Percentiles rank a stretch among this genome's conserved stretches.
These are phyloP conservation scores for Mucor lusitanicus DNA, from an alignment of 371 early-diverging fungal genomes.

Conservation along the genomic window DNA sequence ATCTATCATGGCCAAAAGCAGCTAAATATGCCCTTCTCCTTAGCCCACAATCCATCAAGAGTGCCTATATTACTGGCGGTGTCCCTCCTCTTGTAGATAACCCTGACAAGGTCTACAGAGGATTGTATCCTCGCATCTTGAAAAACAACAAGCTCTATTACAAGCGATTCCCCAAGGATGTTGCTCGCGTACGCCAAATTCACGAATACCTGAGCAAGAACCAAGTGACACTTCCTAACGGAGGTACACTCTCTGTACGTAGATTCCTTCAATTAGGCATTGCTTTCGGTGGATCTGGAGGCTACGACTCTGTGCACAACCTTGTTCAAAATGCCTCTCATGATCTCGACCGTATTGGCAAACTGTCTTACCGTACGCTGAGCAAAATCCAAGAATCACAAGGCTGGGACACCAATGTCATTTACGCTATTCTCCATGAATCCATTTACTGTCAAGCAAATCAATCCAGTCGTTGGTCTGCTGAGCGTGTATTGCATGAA, in stretches of 20 bases:
- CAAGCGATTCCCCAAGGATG: constrained; percentile 62
- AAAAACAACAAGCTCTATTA: constrained; percentile 68
- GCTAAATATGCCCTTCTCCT: not conserved
- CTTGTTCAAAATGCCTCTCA: constrained; percentile 53
- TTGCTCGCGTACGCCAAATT: constrained; percentile 64
- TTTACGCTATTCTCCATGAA: constrained; percentile 75
- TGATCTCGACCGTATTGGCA: constrained; percentile 53
- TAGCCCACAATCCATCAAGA: constrained; percentile 66
- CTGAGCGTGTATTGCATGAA: constrained; percentile 57
- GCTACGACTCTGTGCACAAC: constrained; percentile 67
- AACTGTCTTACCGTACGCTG: constrained; percentile 55
- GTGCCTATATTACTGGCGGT: constrained; percentile 74
- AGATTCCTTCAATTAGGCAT: constrained; percentile 76
- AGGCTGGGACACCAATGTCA: constrained; percentile 63
- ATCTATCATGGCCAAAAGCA: not conserved
- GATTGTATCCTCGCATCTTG: constrained; percentile 62
- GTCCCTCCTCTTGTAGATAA: constrained; percentile 68
- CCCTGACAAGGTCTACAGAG: constrained; percentile 67
- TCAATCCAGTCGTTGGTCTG: constrained; percentile 67
- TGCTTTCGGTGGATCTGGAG: constrained; percentile 66
- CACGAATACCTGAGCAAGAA: constrained; percentile 52
- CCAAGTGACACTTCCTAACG: constrained; percentile 60
- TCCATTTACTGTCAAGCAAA: constrained; percentile 69
- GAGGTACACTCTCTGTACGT: constrained; percentile 67
- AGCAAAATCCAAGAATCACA: constrained; percentile 42